These are phyloP conservation scores for Colletotrichum sp. DNA, from an alignment of 2,329 filamentous ascomycete genomes.

Conservation along the genomic window DNA sequence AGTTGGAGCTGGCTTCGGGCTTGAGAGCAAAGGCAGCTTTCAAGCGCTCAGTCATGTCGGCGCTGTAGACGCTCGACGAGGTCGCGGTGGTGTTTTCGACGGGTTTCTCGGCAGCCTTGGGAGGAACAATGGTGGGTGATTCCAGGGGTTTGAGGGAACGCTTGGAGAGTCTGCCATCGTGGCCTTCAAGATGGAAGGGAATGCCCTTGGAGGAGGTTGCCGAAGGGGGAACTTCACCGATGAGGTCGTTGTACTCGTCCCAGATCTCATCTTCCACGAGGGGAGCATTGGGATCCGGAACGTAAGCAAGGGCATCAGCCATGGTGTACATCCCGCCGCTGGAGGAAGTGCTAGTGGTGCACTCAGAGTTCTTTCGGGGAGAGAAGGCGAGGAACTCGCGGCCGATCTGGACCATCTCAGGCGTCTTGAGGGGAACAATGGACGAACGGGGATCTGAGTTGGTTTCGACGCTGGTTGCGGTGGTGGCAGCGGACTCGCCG, in stretches of 20 bases:
- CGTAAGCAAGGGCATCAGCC: slow-evolving; percentile 67
- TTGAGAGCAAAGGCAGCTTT: slow-evolving; percentile 48
- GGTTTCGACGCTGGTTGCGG: slow-evolving; percentile 33
- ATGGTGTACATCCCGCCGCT: slow-evolving; percentile 66
- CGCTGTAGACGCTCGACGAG: slow-evolving; percentile 58
- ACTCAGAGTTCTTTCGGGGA: slow-evolving; percentile 72
- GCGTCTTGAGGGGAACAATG: slow-evolving; percentile 31
- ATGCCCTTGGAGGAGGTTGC: slow-evolving; percentile 60
- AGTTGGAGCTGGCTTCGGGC: slow-evolving; percentile 43
- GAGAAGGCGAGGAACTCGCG: slow-evolving; percentile 78
- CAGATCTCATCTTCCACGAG: slow-evolving; percentile 86
- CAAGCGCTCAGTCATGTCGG: slow-evolving; percentile 59
- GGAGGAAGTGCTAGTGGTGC: slow-evolving; percentile 49
- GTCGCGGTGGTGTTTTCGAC: slow-evolving; percentile 29
- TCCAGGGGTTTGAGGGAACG: slow-evolving; percentile 43
- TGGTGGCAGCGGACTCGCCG: slow-evolving; percentile 38
- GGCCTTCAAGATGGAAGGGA: slow-evolving; percentile 61
- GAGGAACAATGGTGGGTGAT: slow-evolving; percentile 48
- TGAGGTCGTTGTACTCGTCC: slow-evolving; percentile 91
- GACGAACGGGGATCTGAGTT: slow-evolving; percentile 34
- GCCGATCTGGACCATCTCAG: slow-evolving; percentile 32
- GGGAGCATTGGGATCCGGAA: slow-evolving; percentile 66
- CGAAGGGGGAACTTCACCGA: slow-evolving; percentile 67
- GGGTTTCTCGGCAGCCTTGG: background rate
- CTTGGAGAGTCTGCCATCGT: slow-evolving; percentile 41